Base-by-base conservation (phyloP, 1,284 basidiomycete genomes). In the Sporisorium iseilematis-ciliati region DNA sequence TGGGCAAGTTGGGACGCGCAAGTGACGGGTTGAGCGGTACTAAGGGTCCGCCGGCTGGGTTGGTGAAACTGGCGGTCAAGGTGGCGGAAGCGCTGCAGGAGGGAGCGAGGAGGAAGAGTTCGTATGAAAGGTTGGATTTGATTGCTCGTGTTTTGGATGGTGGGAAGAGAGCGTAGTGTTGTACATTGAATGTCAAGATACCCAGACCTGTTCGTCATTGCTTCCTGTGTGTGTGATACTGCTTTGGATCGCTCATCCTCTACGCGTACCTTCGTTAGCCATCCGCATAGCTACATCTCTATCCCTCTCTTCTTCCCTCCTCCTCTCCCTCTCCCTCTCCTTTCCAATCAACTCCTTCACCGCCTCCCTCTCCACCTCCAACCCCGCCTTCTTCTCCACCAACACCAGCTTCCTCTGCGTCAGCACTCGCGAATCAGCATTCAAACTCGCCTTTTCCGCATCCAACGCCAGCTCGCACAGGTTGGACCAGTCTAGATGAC, bases 401-500 rank as follows among this genome's bases (percentile, higher is more conserved):
- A 75, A 46, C 20, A 14, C 33, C 35, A 69, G 26, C 49, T 63
- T 75, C 7, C 21, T 16, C 42, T 65, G 57, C 7, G 66, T 61
- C 41, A 75, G 10, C 12, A 46, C 46, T 11, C 67, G 43, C 31
- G 63, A 60, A 26, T 78, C 73, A 7, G 54, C 54, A 38, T 70
- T 71, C 41, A 78, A 25, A 7, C 33, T 62, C 14, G 61, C 43
- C 61, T 68, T 75, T 48, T 68, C 65, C 23, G 66, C 63, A 45
- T 72, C 72, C 33, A 75, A 23, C n/a, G 58, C 46, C 6, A 65
- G 14, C 40, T 75, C 72, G 58, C 65, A 65, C 25, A 75, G 53
- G 26, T 75, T 69, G 7, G 66, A 61, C 77, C 77, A 78, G 16
- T 75, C 77, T 3, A 60, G 6, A 43, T 78, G 77, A 11, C 72